These are phyloP conservation scores for Actinomortierella wolfii DNA, from an alignment of 371 early-diverging fungal genomes.

Conservation along the genomic window DNA sequence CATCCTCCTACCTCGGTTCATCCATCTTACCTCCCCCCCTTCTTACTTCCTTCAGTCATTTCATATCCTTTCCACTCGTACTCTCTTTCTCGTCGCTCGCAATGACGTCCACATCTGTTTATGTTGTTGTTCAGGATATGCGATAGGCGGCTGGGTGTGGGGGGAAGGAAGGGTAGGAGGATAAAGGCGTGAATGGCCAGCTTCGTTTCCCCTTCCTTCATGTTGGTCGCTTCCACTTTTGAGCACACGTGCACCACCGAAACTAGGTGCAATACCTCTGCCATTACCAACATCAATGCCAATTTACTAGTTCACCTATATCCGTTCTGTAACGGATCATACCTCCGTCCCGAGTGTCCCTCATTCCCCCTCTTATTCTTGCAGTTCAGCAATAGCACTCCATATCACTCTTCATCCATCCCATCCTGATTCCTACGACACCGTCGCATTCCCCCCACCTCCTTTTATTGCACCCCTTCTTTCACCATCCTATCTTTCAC, in stretches of 20 bases:
- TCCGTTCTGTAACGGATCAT: neutral
- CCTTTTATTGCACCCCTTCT: neutral
- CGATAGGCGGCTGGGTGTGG: no score
- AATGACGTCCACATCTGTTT: neutral
- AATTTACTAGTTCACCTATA: no score
- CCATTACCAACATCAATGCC: no score
- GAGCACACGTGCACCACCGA: no score
- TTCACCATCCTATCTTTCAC: neutral
- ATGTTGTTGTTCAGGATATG: neutral
- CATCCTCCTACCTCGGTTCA: neutral
- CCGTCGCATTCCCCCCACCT: no score
- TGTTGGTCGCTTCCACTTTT: no score
- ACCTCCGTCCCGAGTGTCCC: neutral
- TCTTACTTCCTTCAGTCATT: neutral
- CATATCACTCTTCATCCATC: neutral
- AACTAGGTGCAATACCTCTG: no score
- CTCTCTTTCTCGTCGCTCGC: conserved; percentile 3
- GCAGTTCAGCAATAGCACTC: neutral
- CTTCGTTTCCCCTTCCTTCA: no score
- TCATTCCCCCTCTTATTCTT: neutral
- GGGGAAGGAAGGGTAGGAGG: no score
- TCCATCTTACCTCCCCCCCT: neutral
- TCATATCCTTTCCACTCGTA: no score
- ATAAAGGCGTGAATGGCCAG: neutral
- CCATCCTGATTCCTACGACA: no score